Percentiles rank a stretch among this genome's conserved stretches.
phyloP scores from a whole-genome alignment of 108 stramenopile species.

The Mayamaea pseudoterrestris region DNA sequence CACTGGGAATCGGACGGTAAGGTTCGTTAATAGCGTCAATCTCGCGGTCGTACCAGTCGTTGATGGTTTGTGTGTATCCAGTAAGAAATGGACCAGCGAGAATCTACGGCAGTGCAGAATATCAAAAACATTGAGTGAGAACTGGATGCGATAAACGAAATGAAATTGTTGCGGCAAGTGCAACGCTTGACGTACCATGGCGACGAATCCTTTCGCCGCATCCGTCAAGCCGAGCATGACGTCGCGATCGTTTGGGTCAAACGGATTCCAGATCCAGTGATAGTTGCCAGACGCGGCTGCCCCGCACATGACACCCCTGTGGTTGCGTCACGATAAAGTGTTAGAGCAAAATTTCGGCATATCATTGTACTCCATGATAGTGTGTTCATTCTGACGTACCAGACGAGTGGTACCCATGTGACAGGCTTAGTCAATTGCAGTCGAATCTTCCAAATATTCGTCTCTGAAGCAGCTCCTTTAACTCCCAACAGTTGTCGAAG shows the following conservation, averaged over 20 bases:
- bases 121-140: too few relatives aligned
- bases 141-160: too few relatives aligned
- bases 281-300: conserved; percentile 91
- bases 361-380: too few relatives aligned
- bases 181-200: too few relatives aligned
- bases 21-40: conserved; percentile 98
- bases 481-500: conserved; percentile 79
- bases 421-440: conserved; percentile 85
- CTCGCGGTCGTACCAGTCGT: conserved; percentile 97
- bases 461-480: conserved; percentile 54
- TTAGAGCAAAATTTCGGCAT: too few relatives aligned
- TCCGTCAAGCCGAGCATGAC: conserved; percentile 72
- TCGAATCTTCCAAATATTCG: conserved; percentile 84
- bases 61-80: conserved; percentile 96
- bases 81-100: conserved; percentile 90
- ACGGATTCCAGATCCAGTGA: conserved; percentile 96
- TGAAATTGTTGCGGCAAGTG: too few relatives aligned
- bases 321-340: too few relatives aligned
- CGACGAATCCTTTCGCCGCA: conserved; percentile 74
- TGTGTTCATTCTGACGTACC: too few relatives aligned
- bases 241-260: conserved; percentile 74
- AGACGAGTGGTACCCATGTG: conserved; percentile 90
- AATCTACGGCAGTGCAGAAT: too few relatives aligned
- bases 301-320: conserved; percentile 88
- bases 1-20: conserved; percentile 90